A percentile compares a stretch with the other conserved stretches of the same genome.
phyloP scores from a whole-genome alignment of 768 basidiomycete genomes.

The Brasilioporus rufonigricans region DNA sequence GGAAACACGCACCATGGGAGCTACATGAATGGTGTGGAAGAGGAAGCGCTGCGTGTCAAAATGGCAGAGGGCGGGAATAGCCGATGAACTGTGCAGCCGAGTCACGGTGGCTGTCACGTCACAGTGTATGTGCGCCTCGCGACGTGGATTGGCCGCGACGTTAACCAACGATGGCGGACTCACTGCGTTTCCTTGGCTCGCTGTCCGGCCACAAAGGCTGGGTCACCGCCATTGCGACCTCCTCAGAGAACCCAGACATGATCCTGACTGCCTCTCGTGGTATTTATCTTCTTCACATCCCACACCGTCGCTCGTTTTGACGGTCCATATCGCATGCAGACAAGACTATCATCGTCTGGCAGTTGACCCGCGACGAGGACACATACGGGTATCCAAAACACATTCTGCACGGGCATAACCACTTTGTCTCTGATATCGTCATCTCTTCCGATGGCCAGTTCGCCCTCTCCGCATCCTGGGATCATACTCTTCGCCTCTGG shows the following conservation, averaged over 20 bases:
- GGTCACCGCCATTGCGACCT: conserved; percentile 98
- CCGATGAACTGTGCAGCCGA: conserved; percentile 56
- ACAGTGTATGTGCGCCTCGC: conserved; percentile 29
- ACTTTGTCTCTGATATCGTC: conserved; percentile 98
- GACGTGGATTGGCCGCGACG: conserved; percentile 19
- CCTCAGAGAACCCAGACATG: conserved; percentile 98
- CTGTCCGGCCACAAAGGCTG: conserved; percentile 93
- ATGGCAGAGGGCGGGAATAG: conserved; percentile 11
- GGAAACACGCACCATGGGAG: conserved; percentile 14
- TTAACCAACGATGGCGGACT: conserved; percentile 64
- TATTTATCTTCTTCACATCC: conserved; percentile 37
- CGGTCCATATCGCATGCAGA: conserved; percentile 57
- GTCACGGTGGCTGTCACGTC: conserved; percentile 67
- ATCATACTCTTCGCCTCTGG: conserved; percentile 99
- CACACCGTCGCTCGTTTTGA: conserved; percentile 18
- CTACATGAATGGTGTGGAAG: too few species aligned
- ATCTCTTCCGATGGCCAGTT: conserved; percentile 99
- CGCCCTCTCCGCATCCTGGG: conserved; percentile 98
- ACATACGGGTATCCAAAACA: conserved; percentile 95
- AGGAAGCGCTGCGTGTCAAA: background rate
- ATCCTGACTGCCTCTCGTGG: conserved; percentile 98
- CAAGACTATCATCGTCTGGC: conserved; percentile 99
- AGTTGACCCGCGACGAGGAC: conserved; percentile 90
- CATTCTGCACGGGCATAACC: conserved; percentile 98
- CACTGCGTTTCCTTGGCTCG: conserved; percentile 88